Evolutionary conservation across 2,329 filamentous ascomycete species (phyloP), one percentile per base, ranked within the genome.

Genomic region (Fusarium nurragi): DNA sequence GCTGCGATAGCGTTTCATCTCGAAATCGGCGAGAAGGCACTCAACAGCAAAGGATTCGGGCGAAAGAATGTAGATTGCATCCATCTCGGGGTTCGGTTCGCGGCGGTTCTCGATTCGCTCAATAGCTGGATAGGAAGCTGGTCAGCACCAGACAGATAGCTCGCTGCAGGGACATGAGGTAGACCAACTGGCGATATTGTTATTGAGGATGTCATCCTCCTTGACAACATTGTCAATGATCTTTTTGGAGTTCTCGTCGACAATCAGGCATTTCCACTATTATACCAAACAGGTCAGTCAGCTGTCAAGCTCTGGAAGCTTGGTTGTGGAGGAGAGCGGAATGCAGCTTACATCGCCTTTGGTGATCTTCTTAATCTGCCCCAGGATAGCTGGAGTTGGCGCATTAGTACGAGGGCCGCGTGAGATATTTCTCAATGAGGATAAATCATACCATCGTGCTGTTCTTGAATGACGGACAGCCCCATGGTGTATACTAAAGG

Each of bases 141-240:
- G 60, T 68, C 57, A 69, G 56, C 44, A 46, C 39, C 52, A 43
- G 14, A 37, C 44, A 53, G 30, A 26, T 46, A 54, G 53, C 47
- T 56, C 47, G 54, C 38, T 46, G 52, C 47, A 60, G 34, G n/a
- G 40, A 49, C 26, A 18, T 44, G 39, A 61, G 51, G 39, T 45
- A 28, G 44, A 76, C 89, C 76, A 85, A 97, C 94, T 97, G 69
- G 94, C 94, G 78, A 99, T 92, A 77, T 97, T 97, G 79, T 93
- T 88, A 76, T 97, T 96, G 79, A 99, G 90, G 69, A 99, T 96
- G 74, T 97, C 93, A 86, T 99, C 94, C 82, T 97, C 91, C 73
- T 93, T 94, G 76, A 94, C 87, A 43, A 92, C 91, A 83, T 94
- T 97, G 79, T 97, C 90, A 71, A 99, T 85, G 71, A 99, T 86